phyloP scores from a whole-genome alignment of 2,329 filamentous ascomycete genomes.

The Acrodontium crateriforme region DNA sequence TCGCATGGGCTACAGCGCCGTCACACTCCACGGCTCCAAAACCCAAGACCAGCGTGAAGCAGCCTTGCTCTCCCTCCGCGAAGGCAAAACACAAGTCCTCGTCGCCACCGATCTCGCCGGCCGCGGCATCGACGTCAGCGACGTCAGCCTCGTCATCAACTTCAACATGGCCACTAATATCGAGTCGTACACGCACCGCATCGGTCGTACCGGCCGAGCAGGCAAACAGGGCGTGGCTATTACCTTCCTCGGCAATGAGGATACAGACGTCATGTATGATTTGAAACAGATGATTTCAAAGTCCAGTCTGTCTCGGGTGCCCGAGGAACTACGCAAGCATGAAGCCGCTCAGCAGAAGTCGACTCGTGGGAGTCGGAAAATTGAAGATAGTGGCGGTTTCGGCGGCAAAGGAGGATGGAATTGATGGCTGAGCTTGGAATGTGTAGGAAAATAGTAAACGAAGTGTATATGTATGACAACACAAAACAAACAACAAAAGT shows the following conservation, averaged over 20 bases:
- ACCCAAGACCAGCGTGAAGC: constrained; percentile 96
- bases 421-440: no score
- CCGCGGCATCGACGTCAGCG: constrained; percentile 92
- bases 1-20: constrained; percentile 76
- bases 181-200: constrained; percentile 90
- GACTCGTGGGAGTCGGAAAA: constrained; percentile 8
- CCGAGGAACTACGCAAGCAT: constrained; percentile 79
- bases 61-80: constrained; percentile 71
- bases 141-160: constrained; percentile 89
- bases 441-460: no score
- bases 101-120: constrained; percentile 93
- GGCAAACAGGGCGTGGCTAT: constrained; percentile 94
- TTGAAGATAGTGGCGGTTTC: constrained; percentile 22
- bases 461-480: no score
- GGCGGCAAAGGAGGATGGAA: constrained; percentile 23
- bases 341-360: constrained; percentile 76
- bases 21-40: constrained; percentile 89
- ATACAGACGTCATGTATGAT: constrained; percentile 78
- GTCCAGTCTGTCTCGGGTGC: constrained; percentile 73
- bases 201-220: constrained; percentile 92
- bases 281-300: constrained; percentile 91
- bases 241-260: constrained; percentile 86
- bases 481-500: no score
- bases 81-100: constrained; percentile 68
- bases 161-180: constrained; percentile 97